phyloP scores from a whole-genome alignment of 441 rosid genomes.

The Populus hybrid region DNA sequence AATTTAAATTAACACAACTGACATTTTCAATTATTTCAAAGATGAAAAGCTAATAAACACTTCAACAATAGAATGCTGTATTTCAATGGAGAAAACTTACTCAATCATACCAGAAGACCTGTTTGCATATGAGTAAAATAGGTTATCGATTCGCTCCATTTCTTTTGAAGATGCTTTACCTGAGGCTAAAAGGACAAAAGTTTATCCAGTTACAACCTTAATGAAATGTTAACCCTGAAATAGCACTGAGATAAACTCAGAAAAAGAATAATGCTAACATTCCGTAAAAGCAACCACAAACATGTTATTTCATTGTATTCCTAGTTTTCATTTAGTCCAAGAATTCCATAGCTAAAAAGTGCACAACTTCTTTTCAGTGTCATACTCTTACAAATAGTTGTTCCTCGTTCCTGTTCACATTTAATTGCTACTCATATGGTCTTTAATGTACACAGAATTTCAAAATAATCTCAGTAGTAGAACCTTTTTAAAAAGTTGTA shows the following conservation, averaged over 20 bases:
- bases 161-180: conserved; percentile 85
- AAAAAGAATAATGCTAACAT: background rate
- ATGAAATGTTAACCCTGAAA: background rate
- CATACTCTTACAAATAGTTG: background rate
- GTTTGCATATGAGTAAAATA: conserved; percentile 68
- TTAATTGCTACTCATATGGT: background rate
- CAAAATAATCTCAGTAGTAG: background rate
- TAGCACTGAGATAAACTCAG: background rate
- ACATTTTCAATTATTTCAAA: background rate
- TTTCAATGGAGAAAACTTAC: conserved; percentile 46
- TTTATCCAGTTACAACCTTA: conserved; percentile 4
- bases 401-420: background rate
- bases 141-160: conserved; percentile 83
- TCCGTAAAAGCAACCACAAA: background rate
- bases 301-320: background rate
- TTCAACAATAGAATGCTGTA: background rate
- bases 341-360: background rate
- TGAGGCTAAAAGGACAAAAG: conserved; percentile 49
- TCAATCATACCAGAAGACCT: conserved; percentile 75
- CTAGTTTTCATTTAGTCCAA: background rate
- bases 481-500: background rate
- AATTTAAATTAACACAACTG: background rate
- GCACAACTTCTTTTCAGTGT: background rate
- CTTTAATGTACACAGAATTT: background rate
- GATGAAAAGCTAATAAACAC: background rate